phyloP scores from a whole-genome alignment of 2,329 filamentous ascomycete genomes.

The Cladophialophora psammophila region DNA sequence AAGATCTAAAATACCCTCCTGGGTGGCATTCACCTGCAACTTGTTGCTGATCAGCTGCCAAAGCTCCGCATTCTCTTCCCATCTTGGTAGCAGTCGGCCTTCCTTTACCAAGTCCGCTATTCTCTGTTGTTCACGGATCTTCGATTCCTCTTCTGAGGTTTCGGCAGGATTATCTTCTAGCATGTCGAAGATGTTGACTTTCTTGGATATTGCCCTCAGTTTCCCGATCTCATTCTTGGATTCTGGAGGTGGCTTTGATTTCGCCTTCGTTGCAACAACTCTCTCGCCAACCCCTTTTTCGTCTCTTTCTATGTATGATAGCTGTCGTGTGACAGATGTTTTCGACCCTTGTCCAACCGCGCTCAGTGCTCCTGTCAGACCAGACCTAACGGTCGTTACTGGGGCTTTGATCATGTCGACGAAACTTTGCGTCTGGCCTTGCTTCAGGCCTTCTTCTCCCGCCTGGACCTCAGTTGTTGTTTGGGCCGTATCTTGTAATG shows the following conservation, averaged over 20 bases:
- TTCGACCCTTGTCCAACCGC: neutral
- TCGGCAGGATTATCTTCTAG: constrained; percentile 28
- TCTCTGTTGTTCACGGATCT: constrained; percentile 24
- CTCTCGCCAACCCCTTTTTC: neutral
- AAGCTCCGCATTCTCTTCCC: constrained; percentile 55
- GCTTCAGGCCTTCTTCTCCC: constrained; percentile 14
- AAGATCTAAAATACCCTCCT: constrained; percentile 56
- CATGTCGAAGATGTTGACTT: constrained; percentile 34
- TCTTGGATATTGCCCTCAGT: constrained; percentile 27
- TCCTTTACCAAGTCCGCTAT: constrained; percentile 42
- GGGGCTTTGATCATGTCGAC: constrained; percentile 30
- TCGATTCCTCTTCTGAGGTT: constrained; percentile 13
- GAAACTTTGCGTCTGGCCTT: constrained; percentile 14
- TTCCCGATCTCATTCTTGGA: constrained; percentile 22
- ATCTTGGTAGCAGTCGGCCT: constrained; percentile 60
- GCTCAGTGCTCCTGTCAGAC: constrained; percentile 19
- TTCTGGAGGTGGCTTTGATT: neutral
- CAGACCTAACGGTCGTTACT: constrained; percentile 21
- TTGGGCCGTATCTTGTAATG: neutral
- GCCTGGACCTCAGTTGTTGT: neutral
- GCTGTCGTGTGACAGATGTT: neutral
- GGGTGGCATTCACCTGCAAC: constrained; percentile 66
- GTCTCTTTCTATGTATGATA: neutral
- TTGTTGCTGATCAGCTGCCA: constrained; percentile 67
- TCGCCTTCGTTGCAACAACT: constrained; percentile 22